These are phyloP conservation scores for Kodamaea suecica DNA, from an alignment of 1,139 yeast species.

Conservation along the genomic window DNA sequence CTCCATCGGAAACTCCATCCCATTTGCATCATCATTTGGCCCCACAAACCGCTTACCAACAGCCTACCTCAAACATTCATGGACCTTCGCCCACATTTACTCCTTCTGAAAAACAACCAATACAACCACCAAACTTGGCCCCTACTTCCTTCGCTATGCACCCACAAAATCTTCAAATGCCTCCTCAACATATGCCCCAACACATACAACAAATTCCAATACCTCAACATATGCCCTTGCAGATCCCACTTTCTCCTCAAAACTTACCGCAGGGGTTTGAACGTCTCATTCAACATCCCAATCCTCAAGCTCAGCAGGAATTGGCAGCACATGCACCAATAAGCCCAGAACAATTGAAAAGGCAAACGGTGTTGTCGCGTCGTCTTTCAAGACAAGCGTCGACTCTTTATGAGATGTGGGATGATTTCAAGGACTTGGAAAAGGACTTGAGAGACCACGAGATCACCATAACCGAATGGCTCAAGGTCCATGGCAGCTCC, in stretches of 20 bases:
- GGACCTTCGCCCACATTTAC: too few relatives aligned
- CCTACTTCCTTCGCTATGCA: too few relatives aligned
- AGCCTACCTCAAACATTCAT: too few relatives aligned
- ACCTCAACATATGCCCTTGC: slow-evolving; percentile 1
- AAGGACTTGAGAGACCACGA: slow-evolving; percentile 26
- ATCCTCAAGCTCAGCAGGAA: slow-evolving; percentile 4
- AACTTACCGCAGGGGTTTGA: not conserved
- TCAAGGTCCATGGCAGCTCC: slow-evolving; percentile 34
- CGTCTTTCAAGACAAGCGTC: slow-evolving; percentile 34
- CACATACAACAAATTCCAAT: not conserved
- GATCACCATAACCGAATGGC: slow-evolving; percentile 35
- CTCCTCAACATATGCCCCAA: slow-evolving; percentile 1
- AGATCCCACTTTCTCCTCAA: not conserved
- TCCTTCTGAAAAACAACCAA: not conserved
- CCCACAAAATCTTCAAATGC: not conserved
- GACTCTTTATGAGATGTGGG: slow-evolving; percentile 39
- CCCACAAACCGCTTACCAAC: too few relatives aligned
- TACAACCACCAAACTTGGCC: not conserved
- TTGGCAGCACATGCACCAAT: slow-evolving; percentile 1
- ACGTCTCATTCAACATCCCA: slow-evolving; percentile 1
- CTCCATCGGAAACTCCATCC: too few relatives aligned
- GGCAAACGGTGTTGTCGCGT: slow-evolving; percentile 25
- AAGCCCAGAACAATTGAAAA: slow-evolving; percentile 12
- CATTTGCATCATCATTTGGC: too few relatives aligned
- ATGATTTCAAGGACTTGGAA: slow-evolving; percentile 34